Percentiles rank a stretch among this genome's conserved stretches.
Evolutionary conservation across 2,329 filamentous ascomycete species (phyloP).

Genomic region (Aspergillus sp.): DNA sequence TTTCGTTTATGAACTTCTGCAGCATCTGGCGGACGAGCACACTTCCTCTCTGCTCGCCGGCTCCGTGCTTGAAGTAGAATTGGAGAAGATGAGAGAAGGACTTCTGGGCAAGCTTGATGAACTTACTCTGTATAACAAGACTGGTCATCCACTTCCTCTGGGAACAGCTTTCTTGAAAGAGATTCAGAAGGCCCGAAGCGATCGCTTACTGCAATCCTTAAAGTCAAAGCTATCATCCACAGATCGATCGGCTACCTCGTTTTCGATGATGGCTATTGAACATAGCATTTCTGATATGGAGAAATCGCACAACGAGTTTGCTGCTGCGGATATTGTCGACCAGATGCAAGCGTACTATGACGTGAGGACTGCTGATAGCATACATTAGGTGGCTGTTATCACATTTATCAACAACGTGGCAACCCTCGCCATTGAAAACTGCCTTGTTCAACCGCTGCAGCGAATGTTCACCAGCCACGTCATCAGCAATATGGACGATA

Average conservation of each 20-base stretch:
- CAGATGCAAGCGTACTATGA: constrained; percentile 40
- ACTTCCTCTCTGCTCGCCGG: constrained; percentile 20
- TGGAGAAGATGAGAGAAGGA: constrained; percentile 21
- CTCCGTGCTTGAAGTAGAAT: constrained; percentile 18
- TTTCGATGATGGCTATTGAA: background rate
- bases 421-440: constrained; percentile 52
- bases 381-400: constrained; percentile 30
- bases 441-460: constrained; percentile 45
- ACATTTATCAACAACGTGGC: constrained; percentile 52
- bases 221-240: background rate
- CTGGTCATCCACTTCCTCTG: constrained; percentile 27
- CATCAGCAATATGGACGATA: constrained; percentile 38
- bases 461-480: constrained; percentile 42
- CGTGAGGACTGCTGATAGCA: no score
- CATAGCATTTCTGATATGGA: background rate
- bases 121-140: constrained; percentile 20
- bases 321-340: constrained; percentile 44
- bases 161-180: constrained; percentile 3
- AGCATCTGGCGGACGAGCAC: constrained; percentile 24
- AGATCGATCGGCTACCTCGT: background rate
- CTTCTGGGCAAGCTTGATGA: constrained; percentile 26
- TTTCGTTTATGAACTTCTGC: constrained; percentile 26
- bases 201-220: constrained; percentile 11
- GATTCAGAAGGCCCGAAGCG: constrained; percentile 10
- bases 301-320: constrained; percentile 31